These are phyloP conservation scores for Phanerodontia chrysosporium DNA, from an alignment of 768 basidiomycete species.

Conservation along the genomic window DNA sequence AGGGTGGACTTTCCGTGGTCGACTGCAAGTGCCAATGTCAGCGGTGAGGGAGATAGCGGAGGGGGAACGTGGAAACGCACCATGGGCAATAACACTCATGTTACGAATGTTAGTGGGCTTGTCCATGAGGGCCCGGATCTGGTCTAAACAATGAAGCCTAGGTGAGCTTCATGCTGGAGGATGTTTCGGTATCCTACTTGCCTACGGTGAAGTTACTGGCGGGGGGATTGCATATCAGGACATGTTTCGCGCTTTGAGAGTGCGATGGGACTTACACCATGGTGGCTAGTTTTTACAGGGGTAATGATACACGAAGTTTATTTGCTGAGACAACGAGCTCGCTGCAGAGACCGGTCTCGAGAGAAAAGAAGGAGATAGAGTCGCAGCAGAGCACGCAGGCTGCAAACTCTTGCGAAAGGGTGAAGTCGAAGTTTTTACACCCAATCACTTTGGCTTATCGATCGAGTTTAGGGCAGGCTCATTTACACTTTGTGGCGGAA, in stretches of 20 bases:
- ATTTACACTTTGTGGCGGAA: neutral
- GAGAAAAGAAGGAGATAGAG: slow-evolving; percentile 13
- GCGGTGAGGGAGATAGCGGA: neutral
- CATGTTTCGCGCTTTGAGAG: slow-evolving; percentile 22
- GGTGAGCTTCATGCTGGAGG: slow-evolving; percentile 7
- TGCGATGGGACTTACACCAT: slow-evolving; percentile 69
- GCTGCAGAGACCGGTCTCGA: slow-evolving; percentile 15
- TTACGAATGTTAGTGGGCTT: slow-evolving; percentile 88
- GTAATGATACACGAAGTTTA: slow-evolving; percentile 18
- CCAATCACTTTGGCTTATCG: slow-evolving; percentile 33
- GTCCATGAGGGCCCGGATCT: slow-evolving; percentile 88
- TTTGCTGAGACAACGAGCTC: slow-evolving; percentile 15
- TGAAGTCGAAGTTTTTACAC: slow-evolving; percentile 23
- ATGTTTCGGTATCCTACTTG: slow-evolving; percentile 32
- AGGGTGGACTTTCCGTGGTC: slow-evolving; percentile 99
- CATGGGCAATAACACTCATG: slow-evolving; percentile 93
- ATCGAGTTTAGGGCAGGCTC: slow-evolving; percentile 44
- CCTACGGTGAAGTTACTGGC: slow-evolving; percentile 86
- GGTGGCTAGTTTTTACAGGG: slow-evolving; percentile 47
- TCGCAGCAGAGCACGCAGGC: slow-evolving; percentile 27
- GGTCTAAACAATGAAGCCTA: slow-evolving; percentile 45
- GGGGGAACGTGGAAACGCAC: slow-evolving; percentile 39
- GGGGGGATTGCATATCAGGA: slow-evolving; percentile 23
- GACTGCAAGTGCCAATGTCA: slow-evolving; percentile 48
- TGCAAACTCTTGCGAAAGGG: slow-evolving; percentile 21